Percentiles rank a stretch among this genome's conserved stretches.
Conservation (phyloP, 805 yeast genomes). For the Huiozyma sinensis region DNA sequence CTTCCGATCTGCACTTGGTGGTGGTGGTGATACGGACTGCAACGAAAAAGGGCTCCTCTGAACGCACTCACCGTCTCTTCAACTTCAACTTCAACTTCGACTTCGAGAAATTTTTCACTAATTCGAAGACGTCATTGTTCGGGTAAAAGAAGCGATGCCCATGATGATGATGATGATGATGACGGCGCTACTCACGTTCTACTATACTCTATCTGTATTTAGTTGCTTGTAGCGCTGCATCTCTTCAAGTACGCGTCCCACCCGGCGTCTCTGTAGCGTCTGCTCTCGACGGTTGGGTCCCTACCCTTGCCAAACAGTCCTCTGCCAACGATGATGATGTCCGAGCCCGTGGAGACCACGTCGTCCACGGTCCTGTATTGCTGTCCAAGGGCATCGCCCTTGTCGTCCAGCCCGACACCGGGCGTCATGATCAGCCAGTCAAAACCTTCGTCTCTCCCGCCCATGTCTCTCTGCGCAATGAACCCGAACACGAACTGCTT, state of each 20-base stretch:
- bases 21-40: no score
- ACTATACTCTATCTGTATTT: no score
- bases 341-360: conserved; percentile 79
- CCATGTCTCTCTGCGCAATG: conserved; percentile 87
- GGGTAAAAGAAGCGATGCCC: no score
- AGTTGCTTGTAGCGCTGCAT: conserved; percentile 4
- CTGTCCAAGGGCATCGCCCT: conserved; percentile 92
- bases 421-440: conserved; percentile 98
- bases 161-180: no score
- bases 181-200: no score
- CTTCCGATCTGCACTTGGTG: no score
- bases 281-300: conserved; percentile 79
- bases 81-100: no score
- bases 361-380: conserved; percentile 89
- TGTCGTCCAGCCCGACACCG: conserved; percentile 95
- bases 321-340: conserved; percentile 95
- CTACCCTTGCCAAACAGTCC: conserved; percentile 92
- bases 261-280: conserved; percentile 84
- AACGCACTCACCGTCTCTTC: no score
- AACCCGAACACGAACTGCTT: conserved; percentile 90
- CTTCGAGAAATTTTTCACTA: no score
- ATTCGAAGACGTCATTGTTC: no score
- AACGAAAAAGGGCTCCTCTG: no score
- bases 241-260: conserved; percentile 77
- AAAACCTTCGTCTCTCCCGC: conserved; percentile 70